These are phyloP conservation scores for Nannochloropsis gaditana DNA, from an alignment of 108 stramenopile species.

Conservation along the genomic window DNA sequence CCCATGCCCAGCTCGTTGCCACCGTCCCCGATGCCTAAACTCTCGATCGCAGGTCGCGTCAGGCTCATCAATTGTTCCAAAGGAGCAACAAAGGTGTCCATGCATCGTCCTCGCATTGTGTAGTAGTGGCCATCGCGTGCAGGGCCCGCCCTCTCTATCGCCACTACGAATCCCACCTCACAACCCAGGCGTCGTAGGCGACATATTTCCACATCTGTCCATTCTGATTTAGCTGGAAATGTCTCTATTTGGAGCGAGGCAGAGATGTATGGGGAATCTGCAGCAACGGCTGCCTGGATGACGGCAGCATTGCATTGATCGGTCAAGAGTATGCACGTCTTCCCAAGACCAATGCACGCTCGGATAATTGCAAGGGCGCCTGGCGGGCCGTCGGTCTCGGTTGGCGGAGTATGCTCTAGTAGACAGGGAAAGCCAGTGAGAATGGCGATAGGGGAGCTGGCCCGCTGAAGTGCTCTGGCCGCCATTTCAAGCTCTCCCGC, in stretches of 20 bases:
- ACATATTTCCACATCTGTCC: slow-evolving; percentile 53
- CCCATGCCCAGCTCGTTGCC: slow-evolving; percentile 83
- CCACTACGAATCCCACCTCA: slow-evolving; percentile 55
- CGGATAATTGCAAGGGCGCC: slow-evolving; percentile 64
- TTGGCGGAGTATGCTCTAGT: slow-evolving; percentile 61
- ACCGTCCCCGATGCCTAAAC: slow-evolving; percentile 64
- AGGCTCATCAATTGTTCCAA: slow-evolving; percentile 61
- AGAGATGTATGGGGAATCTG: not conserved
- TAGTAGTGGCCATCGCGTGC: slow-evolving; percentile 66
- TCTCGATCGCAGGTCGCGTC: slow-evolving; percentile 28
- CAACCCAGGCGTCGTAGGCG: slow-evolving; percentile 52
- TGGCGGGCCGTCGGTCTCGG: slow-evolving; percentile 77
- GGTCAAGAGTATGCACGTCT: slow-evolving; percentile 59
- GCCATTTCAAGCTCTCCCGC: not conserved
- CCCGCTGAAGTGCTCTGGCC: not conserved
- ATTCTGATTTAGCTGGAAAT: slow-evolving; percentile 50
- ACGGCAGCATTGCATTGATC: slow-evolving; percentile 64
- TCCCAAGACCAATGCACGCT: slow-evolving; percentile 57
- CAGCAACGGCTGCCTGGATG: slow-evolving; percentile 37
- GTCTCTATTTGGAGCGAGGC: slow-evolving; percentile 42
- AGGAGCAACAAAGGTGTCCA: slow-evolving; percentile 68
- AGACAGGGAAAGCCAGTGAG: slow-evolving; percentile 76
- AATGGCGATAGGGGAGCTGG: slow-evolving; percentile 48
- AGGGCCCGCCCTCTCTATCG: slow-evolving; percentile 72
- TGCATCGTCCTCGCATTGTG: slow-evolving; percentile 72